Conservation (phyloP, 805 yeast genomes). For the Kregervanrija fluxuum region DNA sequence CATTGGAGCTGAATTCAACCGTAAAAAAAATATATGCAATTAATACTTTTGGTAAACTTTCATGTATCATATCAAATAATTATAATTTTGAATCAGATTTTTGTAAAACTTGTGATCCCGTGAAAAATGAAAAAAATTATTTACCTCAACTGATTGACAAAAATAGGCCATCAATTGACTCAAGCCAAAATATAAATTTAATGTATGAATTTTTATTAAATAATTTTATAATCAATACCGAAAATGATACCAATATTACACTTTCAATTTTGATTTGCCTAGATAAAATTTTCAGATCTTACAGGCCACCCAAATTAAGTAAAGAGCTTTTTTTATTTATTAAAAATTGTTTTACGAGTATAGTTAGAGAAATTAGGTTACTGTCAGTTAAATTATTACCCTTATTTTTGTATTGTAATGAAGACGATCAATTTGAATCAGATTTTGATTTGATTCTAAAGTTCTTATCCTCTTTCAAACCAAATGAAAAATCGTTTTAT, state of each 20-base stretch:
- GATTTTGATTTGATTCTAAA: slow-evolving; percentile 40
- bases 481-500: slow-evolving; percentile 24
- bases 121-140: slow-evolving; percentile 4
- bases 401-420: slow-evolving; percentile 36
- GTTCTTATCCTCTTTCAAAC: slow-evolving; percentile 34
- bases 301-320: slow-evolving; percentile 37
- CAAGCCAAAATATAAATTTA: slow-evolving; percentile 11
- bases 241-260: slow-evolving; percentile 19
- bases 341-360: slow-evolving; percentile 30
- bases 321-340: slow-evolving; percentile 34
- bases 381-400: slow-evolving; percentile 49
- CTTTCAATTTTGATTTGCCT: slow-evolving; percentile 41
- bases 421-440: slow-evolving; percentile 32
- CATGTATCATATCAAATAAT: slow-evolving; percentile 35
- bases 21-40: slow-evolving; percentile 24
- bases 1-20: slow-evolving; percentile 1
- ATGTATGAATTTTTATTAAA: slow-evolving; percentile 24
- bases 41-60: slow-evolving; percentile 34
- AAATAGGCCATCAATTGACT: slow-evolving; percentile 23
- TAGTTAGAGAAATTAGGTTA: slow-evolving; percentile 49
- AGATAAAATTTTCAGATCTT: slow-evolving; percentile 45
- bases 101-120: slow-evolving; percentile 34
- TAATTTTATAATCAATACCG: slow-evolving; percentile 18
- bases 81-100: slow-evolving; percentile 24
- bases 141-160: slow-evolving; percentile 18